These are phyloP conservation scores for Camelina hispida DNA, from an alignment of 345 rosid genomes.

Conservation along the genomic window DNA sequence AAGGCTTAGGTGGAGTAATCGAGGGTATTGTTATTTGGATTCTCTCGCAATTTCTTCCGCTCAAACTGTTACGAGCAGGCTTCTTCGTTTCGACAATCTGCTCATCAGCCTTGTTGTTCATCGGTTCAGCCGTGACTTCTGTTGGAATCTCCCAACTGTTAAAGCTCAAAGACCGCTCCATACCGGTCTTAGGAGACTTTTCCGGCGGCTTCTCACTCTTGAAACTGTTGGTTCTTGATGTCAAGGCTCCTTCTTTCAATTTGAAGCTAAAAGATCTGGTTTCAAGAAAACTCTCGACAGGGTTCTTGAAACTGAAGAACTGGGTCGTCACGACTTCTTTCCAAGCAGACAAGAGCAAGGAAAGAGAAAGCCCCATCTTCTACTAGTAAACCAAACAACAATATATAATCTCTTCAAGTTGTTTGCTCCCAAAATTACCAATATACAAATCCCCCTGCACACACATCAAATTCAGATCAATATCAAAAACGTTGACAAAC, in stretches of 20 bases:
- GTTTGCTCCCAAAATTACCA: slow-evolving; percentile 9
- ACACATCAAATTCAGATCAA: slow-evolving; percentile 25
- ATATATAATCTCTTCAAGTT: slow-evolving; percentile 19
- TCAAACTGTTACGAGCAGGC: slow-evolving; percentile 28
- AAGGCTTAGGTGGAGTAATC: slow-evolving; percentile 52
- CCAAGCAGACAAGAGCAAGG: slow-evolving; percentile 53
- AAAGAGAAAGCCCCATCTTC: slow-evolving; percentile 59
- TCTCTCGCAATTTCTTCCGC: slow-evolving; percentile 36
- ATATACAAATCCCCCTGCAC: slow-evolving; percentile 30
- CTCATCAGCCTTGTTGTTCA: slow-evolving; percentile 16
- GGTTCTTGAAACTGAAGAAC: slow-evolving; percentile 40
- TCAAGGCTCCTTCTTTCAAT: slow-evolving; percentile 38
- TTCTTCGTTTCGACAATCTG: slow-evolving; percentile 14
- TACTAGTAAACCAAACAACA: slow-evolving; percentile 20
- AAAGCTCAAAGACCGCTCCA: slow-evolving; percentile 52
- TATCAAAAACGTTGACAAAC: slow-evolving; percentile 28
- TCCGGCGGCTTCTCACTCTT: slow-evolving; percentile 38
- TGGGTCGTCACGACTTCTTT: slow-evolving; percentile 45
- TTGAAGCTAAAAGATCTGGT: slow-evolving; percentile 46
- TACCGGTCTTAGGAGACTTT: slow-evolving; percentile 28
- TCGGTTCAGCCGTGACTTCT: slow-evolving; percentile 25
- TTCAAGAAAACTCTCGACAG: slow-evolving; percentile 39
- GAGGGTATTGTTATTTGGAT: slow-evolving; percentile 51
- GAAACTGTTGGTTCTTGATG: slow-evolving; percentile 46
- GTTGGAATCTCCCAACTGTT: slow-evolving; percentile 48